Percentiles rank a stretch among this genome's conserved stretches.
Evolutionary conservation across 306 rosid species (phyloP).

Genomic region (Urtica urens): DNA sequence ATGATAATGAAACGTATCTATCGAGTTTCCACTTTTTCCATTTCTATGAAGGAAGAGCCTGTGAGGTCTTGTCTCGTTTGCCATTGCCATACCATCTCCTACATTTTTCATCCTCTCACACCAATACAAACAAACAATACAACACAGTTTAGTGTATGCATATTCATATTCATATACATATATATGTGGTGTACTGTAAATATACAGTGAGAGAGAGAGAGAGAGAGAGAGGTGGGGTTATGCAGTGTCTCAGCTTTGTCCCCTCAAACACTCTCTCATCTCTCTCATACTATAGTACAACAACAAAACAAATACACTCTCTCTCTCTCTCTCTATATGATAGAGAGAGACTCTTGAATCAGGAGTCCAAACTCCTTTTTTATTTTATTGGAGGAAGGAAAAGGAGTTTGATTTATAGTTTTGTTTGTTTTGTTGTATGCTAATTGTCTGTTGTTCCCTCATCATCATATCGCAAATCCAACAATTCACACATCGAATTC

Average conservation of each 20-base stretch:
- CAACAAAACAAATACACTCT: neutral
- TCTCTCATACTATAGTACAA: conserved; percentile 15
- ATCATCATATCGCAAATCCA: neutral
- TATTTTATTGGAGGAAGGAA: too few species aligned
- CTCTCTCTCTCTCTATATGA: conserved; percentile 26
- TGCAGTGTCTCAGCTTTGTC: conserved; percentile 70
- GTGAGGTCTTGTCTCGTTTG: too few species aligned
- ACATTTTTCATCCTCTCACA: too few species aligned
- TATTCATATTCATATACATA: too few species aligned
- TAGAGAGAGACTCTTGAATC: too few species aligned
- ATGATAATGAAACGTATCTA: too few species aligned
- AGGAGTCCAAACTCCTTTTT: neutral
- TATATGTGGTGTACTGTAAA: too few species aligned
- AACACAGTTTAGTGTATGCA: too few species aligned
- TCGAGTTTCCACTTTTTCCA: too few species aligned
- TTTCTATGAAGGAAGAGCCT: too few species aligned
- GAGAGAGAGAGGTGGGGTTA: conserved; percentile 28
- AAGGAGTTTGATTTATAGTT: neutral
- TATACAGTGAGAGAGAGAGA: conserved; percentile 6
- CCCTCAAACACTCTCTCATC: conserved; percentile 39
- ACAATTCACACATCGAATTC: conserved; percentile 15
- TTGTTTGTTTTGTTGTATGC: neutral
- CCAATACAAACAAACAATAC: too few species aligned
- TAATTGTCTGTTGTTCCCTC: neutral
- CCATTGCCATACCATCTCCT: too few species aligned